These are phyloP conservation scores for Ustilago nuda DNA, from an alignment of 1,284 basidiomycete genomes.

Conservation along the genomic window DNA sequence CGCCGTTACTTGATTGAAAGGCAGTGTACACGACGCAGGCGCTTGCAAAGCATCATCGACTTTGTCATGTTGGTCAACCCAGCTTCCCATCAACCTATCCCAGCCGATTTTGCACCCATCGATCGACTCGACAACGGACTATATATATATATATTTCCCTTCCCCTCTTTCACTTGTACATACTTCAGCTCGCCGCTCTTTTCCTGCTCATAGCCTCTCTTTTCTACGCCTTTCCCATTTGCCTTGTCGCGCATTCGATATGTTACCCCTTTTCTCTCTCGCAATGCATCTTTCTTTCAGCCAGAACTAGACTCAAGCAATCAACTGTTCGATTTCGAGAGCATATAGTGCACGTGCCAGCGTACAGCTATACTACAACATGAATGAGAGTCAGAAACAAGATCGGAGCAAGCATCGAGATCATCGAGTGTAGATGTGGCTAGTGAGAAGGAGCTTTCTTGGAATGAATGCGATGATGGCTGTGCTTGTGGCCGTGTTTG, in stretches of 20 bases:
- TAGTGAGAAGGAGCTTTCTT: neutral
- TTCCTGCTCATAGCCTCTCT: neutral
- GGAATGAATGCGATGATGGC: neutral
- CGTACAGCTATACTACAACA: constrained; percentile 2
- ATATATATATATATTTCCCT: constrained; percentile 14
- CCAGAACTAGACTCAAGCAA: neutral
- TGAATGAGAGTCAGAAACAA: neutral
- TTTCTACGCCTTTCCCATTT: neutral
- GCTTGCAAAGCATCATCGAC: neutral
- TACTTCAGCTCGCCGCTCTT: constrained; percentile 1
- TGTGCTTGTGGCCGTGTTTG: neutral
- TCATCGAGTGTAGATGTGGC: neutral
- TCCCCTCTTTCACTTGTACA: constrained; percentile 16
- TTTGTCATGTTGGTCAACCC: neutral
- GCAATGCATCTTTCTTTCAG: constrained; percentile 27
- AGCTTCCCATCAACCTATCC: neutral
- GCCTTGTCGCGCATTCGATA: constrained; percentile 4
- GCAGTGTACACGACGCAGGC: too few relatives aligned
- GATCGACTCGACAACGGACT: constrained; percentile 7
- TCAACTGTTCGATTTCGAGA: neutral
- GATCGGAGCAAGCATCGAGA: neutral
- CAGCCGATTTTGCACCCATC: neutral
- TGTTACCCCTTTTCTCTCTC: constrained; percentile 2
- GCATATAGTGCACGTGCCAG: constrained; percentile 8
- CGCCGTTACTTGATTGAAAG: too few relatives aligned